Evolutionary conservation across 2,329 filamentous ascomycete species (phyloP).

Genomic region (Aspergillus udagawae): DNA sequence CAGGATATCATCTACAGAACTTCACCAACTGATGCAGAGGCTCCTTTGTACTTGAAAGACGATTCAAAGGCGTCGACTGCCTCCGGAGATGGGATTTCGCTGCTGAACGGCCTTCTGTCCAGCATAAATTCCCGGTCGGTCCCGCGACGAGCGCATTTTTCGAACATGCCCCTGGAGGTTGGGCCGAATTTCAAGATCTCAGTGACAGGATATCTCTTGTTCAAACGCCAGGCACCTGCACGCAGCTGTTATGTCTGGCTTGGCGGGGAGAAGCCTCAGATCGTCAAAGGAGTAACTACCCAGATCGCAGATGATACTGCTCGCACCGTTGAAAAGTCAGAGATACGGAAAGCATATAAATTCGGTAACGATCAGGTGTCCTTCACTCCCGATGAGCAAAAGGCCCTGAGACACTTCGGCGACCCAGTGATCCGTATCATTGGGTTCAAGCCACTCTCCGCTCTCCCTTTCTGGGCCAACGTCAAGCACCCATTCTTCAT

Average conservation of each 20-base stretch:
- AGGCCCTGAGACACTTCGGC: constrained; percentile 73
- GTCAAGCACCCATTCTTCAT: constrained; percentile 85
- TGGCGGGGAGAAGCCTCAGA: constrained; percentile 77
- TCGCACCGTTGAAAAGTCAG: constrained; percentile 69
- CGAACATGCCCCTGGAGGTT: constrained; percentile 80
- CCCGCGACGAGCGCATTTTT: constrained; percentile 80
- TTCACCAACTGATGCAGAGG: constrained; percentile 66
- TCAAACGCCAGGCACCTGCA: constrained; percentile 77
- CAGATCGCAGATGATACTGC: constrained; percentile 74
- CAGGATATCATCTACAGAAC: constrained; percentile 87
- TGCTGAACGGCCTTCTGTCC: constrained; percentile 75
- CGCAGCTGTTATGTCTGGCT: constrained; percentile 85
- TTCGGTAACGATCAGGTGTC: constrained; percentile 88
- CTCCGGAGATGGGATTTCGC: constrained; percentile 69
- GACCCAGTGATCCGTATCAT: constrained; percentile 80
- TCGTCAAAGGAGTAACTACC: constrained; percentile 70
- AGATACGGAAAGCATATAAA: constrained; percentile 90
- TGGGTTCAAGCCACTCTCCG: constrained; percentile 79
- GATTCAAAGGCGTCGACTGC: constrained; percentile 54
- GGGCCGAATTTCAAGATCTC: constrained; percentile 81
- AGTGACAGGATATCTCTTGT: constrained; percentile 85
- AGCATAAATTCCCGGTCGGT: constrained; percentile 89
- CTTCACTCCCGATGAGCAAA: constrained; percentile 81
- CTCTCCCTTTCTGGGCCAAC: constrained; percentile 78
- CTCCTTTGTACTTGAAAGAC: constrained; percentile 53